A percentile compares a stretch with the other conserved stretches of the same genome.
These are phyloP conservation scores for Flaveria bidentis DNA, from an alignment of 129 eudicot species.

Conservation along the genomic window DNA sequence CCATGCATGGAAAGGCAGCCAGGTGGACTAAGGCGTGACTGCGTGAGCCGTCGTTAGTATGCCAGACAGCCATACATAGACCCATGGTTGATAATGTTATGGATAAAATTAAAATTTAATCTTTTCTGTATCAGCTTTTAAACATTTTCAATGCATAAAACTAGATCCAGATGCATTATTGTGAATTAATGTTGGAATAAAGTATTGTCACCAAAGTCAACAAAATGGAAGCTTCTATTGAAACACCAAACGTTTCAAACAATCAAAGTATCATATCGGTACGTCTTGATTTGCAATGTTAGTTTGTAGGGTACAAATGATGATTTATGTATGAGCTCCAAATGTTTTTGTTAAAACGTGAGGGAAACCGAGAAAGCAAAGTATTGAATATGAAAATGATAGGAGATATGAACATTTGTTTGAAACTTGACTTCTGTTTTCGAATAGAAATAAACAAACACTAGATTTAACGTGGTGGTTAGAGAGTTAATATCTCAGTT, in stretches of 20 bases:
- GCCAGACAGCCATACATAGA: too few species aligned
- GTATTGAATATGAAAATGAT: conserved; percentile 32
- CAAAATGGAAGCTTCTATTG: conserved; percentile 21
- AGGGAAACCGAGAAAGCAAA: conserved; percentile 35
- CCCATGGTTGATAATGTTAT: too few species aligned
- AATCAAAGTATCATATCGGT: neutral
- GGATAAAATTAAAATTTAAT: too few species aligned
- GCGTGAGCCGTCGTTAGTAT: too few species aligned
- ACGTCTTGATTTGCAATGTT: neutral
- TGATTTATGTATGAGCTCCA: conserved; percentile 17
- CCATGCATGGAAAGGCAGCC: too few species aligned
- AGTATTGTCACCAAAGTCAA: conserved; percentile 10
- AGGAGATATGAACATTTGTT: conserved; percentile 24
- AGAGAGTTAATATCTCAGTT: conserved; percentile 23
- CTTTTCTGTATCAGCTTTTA: too few species aligned
- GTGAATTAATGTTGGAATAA: neutral
- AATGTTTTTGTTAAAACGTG: conserved; percentile 36
- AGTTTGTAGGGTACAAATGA: neutral
- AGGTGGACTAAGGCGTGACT: too few species aligned
- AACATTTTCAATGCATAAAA: too few species aligned
- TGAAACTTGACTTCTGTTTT: conserved; percentile 31
- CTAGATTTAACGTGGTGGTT: conserved; percentile 29
- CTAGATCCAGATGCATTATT: neutral
- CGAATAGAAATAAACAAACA: neutral
- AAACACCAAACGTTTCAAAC: conserved; percentile 1